Evolutionary conservation across 768 basidiomycete species (phyloP).

Genomic region (Hebeloma cylindrosporum): DNA sequence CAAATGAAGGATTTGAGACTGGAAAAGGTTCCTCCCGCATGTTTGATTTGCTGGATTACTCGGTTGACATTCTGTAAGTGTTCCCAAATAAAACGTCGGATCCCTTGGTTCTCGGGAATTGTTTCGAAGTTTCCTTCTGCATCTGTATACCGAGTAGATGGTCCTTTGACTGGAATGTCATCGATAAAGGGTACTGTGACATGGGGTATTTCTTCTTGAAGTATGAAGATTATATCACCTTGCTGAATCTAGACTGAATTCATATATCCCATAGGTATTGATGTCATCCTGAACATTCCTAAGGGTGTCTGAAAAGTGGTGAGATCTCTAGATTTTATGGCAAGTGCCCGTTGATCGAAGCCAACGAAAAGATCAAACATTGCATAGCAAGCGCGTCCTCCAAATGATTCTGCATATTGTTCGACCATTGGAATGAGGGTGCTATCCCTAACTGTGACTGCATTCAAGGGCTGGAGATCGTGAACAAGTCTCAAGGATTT

Average conservation of each 20-base stretch:
- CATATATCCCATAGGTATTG: slow-evolving; percentile 35
- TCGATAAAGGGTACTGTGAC: not conserved
- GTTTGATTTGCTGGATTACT: slow-evolving; percentile 14
- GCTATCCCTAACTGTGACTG: slow-evolving; percentile 33
- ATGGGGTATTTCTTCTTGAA: slow-evolving; percentile 1
- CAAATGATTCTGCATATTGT: slow-evolving; percentile 31
- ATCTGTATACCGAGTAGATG: not conserved
- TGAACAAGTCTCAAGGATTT: slow-evolving; percentile 36
- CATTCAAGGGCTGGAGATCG: slow-evolving; percentile 38
- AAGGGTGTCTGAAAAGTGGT: slow-evolving; percentile 41
- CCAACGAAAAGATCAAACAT: slow-evolving; percentile 36
- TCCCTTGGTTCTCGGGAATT: not conserved
- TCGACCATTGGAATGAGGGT: slow-evolving; percentile 30
- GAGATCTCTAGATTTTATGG: slow-evolving; percentile 29
- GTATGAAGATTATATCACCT: slow-evolving; percentile 14
- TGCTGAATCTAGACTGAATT: slow-evolving; percentile 17
- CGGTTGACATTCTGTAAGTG: not conserved
- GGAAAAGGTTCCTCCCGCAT: slow-evolving; percentile 24
- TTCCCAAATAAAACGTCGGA: not conserved
- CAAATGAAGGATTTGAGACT: slow-evolving; percentile 27
- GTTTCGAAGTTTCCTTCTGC: not conserved
- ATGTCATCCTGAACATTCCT: slow-evolving; percentile 24
- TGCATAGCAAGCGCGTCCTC: slow-evolving; percentile 26
- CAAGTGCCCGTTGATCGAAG: slow-evolving; percentile 33
- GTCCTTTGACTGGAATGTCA: not conserved